Evolutionary conservation across 2,329 filamentous ascomycete genomes (phyloP), one percentile per base, ranked within the genome.

Genomic region (Zasmidium cellare): DNA sequence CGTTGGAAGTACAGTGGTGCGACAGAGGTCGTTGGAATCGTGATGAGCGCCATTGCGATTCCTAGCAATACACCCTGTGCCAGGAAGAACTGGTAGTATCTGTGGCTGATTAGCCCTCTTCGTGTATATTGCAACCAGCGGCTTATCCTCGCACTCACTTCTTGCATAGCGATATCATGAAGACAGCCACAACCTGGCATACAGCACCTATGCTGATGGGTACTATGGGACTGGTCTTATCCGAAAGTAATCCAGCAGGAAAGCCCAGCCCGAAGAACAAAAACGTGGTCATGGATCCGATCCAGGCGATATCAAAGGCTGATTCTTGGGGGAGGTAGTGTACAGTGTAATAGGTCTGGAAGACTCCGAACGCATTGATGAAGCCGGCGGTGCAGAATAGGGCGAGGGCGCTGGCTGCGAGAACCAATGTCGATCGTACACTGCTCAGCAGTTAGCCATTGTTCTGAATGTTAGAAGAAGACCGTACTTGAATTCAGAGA

Each of bases 61-160:
- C 81, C 80, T 45, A 75, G 67, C 2, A 82, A 62, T 1, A 82
- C 62, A 1, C 77, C 80, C 51, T 83, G 80, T 0, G 74, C 72
- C 6, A 83, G 77, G 71, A 83, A 77, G 62, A 82, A 73, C 2
- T 83, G 80, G 71, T 75, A 83, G 58, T 82, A 83, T n/a, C n/a
- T n/a, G n/a, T n/a, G n/a, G n/a, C n/a, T n/a, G n/a, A n/a, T n/a
- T n/a, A n/a, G n/a, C n/a, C n/a, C n/a, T n/a, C n/a, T n/a, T n/a
- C n/a, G n/a, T n/a, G n/a, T n/a, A n/a, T n/a, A n/a, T n/a, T n/a
- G n/a, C n/a, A n/a, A n/a, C n/a, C n/a, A n/a, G n/a, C n/a, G n/a
- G n/a, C n/a, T n/a, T n/a, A n/a, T n/a, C n/a, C n/a, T n/a, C n/a
- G n/a, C n/a, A n/a, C 31, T 72, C n/a, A n/a, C 28, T 73, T 55